Evolutionary conservation across 306 rosid genomes (phyloP), one percentile per base, ranked within the genome.

Genomic region (Nissolia schottii): DNA sequence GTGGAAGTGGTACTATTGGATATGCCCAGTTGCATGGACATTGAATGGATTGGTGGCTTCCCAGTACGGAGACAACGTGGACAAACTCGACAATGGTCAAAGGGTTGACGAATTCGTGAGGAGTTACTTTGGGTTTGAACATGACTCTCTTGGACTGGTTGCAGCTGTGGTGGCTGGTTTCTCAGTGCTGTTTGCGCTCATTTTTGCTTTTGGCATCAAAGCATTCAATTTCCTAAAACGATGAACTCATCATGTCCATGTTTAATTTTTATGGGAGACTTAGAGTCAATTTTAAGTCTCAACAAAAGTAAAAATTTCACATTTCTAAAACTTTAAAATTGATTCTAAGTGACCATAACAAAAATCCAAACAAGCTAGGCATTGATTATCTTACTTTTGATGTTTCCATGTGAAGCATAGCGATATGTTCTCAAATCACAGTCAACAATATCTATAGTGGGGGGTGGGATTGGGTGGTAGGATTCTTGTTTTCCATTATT

Each of bases 1-100:
- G 96, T 93, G 98, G 93, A 82, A 81, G 70, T 93, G 98, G 98
- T 90, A 85, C 76, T 93, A 77, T 15, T 90, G 93, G 93, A 37
- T 65, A 31, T 93, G 97, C 72, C 93, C 97, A 0, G 87, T 93
- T 56, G 83, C 98, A 31, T 93, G 97, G 97, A 88, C 96, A 31
- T 74, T 88, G 81, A 24, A 93, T 79, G 97, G 96, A 49, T 62
- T 93, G 77, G 79, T 84, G 51, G 71, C 83, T 67, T 90, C 98
- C 3, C 97, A 93, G 49, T 88, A 74, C 43, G 96, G 96, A 50
- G 91, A 85, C 24, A 32, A 77, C 32, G 71, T 23, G 76, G 83
- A 85, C 16, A 84, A 6, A 18, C 75, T 93, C 2, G 91, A 87
- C 37, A 77, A 85, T 18, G 98, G 96, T 1, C 87, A 90, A 79